These are phyloP conservation scores for Phaeomoniella chlamydospora DNA, from an alignment of 2,329 filamentous ascomycete species.

Conservation along the genomic window DNA sequence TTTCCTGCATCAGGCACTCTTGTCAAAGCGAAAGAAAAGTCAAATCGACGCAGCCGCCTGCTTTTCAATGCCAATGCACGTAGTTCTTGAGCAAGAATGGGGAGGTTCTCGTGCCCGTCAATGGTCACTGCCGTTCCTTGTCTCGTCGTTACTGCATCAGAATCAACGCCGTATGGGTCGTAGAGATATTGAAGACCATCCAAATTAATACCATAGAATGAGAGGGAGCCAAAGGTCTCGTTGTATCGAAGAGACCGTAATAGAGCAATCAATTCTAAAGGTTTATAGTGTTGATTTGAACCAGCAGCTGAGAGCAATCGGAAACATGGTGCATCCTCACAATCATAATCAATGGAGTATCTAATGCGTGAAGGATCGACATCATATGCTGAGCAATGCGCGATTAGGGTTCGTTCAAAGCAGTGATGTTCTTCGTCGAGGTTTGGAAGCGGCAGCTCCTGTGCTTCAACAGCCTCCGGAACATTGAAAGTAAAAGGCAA, in stretches of 20 bases:
- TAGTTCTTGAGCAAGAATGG: slow-evolving; percentile 53
- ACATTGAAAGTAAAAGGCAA: slow-evolving; percentile 49
- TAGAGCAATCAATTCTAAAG: slow-evolving; percentile 53
- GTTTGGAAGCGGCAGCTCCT: slow-evolving; percentile 30
- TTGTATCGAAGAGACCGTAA: slow-evolving; percentile 57
- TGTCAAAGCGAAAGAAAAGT: slow-evolving; percentile 50
- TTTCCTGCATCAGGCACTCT: slow-evolving; percentile 36
- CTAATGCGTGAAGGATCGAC: slow-evolving; percentile 53
- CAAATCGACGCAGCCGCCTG: slow-evolving; percentile 45
- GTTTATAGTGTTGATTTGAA: slow-evolving; percentile 38
- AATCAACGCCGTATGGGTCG: slow-evolving; percentile 46
- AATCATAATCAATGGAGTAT: slow-evolving; percentile 45
- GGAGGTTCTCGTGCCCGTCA: slow-evolving; percentile 38
- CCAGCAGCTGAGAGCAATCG: slow-evolving; percentile 38
- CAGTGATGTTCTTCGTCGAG: slow-evolving; percentile 42
- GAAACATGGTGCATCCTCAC: slow-evolving; percentile 55
- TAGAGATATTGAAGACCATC: slow-evolving; percentile 47
- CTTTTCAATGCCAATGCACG: slow-evolving; percentile 54
- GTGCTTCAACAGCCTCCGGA: slow-evolving; percentile 39
- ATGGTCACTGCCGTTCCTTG: slow-evolving; percentile 40
- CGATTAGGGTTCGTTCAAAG: slow-evolving; percentile 53
- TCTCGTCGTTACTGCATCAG: slow-evolving; percentile 46
- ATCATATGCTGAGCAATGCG: slow-evolving; percentile 56
- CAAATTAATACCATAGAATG: slow-evolving; percentile 50
- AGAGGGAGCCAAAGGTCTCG: slow-evolving; percentile 52